Percentiles rank a stretch among this genome's conserved stretches.
Conservation (phyloP, 345 rosid genomes). For the Clausena lansium region DNA sequence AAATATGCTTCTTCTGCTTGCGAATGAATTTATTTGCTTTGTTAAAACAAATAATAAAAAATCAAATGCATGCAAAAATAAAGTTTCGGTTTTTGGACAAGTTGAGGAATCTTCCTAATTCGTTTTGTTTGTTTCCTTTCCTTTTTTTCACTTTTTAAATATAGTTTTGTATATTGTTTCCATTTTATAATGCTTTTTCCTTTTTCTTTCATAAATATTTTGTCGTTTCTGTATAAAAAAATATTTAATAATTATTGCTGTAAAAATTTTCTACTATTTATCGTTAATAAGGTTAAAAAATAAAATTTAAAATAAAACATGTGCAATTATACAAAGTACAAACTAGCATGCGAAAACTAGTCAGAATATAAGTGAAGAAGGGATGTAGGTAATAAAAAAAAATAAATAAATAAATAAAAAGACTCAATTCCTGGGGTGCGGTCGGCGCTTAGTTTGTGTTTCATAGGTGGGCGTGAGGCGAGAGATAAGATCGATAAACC, state of each 20-base stretch:
- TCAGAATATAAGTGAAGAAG: not conserved
- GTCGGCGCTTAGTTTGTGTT: not conserved
- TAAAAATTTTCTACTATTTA: no score
- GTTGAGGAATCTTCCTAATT: not conserved
- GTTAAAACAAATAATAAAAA: not conserved
- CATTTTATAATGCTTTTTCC: not conserved
- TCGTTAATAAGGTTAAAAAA: no score
- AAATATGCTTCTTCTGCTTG: not conserved
- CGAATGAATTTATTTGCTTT: not conserved
- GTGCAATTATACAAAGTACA: no score
- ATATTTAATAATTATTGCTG: no score
- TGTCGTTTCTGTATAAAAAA: no score
- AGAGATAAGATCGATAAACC: slow-evolving; percentile 19
- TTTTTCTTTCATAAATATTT: not conserved
- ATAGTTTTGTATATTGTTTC: not conserved
- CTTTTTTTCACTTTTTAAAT: not conserved
- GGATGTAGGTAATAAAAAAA: no score
- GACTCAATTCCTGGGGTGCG: not conserved
- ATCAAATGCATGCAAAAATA: not conserved
- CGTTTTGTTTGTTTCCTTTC: not conserved
- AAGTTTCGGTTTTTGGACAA: not conserved
- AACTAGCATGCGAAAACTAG: not conserved
- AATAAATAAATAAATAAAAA: not conserved
- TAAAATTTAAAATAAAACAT: no score
- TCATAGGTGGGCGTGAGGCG: slow-evolving; percentile 23